Evolutionary conservation across 2,329 filamentous ascomycete species (phyloP).

Genomic region (Sarocladium brachiariae): DNA sequence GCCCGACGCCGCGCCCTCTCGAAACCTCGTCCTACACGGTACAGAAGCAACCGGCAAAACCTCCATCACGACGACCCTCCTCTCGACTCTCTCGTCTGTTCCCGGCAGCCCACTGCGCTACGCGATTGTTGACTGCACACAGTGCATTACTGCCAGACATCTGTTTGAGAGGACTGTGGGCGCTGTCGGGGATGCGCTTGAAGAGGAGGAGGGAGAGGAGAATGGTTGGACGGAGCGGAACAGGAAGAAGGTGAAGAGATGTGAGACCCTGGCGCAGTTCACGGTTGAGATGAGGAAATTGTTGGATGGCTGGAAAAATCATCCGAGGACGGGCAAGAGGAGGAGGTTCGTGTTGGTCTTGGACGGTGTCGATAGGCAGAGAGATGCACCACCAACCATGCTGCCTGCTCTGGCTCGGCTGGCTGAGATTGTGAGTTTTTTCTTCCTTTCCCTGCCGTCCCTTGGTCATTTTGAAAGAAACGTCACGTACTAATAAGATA

Average conservation of each 20-base stretch:
- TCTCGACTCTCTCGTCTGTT: slow-evolving; percentile 17
- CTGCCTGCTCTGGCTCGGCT: slow-evolving; percentile 75
- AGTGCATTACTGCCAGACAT: slow-evolving; percentile 74
- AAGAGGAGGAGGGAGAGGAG: slow-evolving; percentile 20
- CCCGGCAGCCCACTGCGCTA: slow-evolving; percentile 35
- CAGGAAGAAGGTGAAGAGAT: slow-evolving; percentile 43
- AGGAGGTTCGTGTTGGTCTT: slow-evolving; percentile 74
- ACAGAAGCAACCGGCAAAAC: slow-evolving; percentile 84
- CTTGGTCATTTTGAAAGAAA: no score
- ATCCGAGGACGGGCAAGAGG: slow-evolving; percentile 16
- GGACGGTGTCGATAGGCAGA: slow-evolving; percentile 79
- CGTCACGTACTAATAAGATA: neutral
- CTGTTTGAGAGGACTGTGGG: slow-evolving; percentile 65
- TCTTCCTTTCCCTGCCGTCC: neutral
- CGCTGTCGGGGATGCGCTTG: slow-evolving; percentile 47
- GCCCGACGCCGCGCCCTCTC: slow-evolving; percentile 61
- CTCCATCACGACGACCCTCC: slow-evolving; percentile 52
- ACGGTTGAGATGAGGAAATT: slow-evolving; percentile 63
- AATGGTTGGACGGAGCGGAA: neutral
- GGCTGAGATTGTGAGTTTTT: slow-evolving; percentile 62
- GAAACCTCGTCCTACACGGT: slow-evolving; percentile 74
- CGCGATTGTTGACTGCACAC: slow-evolving; percentile 59
- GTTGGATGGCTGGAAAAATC: slow-evolving; percentile 38
- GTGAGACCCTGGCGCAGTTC: slow-evolving; percentile 75
- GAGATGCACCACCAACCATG: slow-evolving; percentile 71